A percentile compares a stretch with the other conserved stretches of the same genome.
Conservation (phyloP, 2,329 filamentous ascomycete genomes). For the Triangularia verruculosa region DNA sequence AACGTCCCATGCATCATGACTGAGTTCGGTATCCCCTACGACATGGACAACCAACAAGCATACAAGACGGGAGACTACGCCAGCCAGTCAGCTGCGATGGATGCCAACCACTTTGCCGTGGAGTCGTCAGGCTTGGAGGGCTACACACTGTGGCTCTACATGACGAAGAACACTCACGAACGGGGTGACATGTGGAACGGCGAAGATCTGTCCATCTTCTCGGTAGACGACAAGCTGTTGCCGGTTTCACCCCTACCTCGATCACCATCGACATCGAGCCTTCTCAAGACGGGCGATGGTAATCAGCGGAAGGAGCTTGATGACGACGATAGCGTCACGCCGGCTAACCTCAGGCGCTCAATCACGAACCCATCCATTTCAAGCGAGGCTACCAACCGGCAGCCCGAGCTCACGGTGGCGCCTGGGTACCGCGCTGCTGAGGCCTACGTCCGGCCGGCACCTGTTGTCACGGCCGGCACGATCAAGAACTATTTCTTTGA, state of each 20-base stretch:
- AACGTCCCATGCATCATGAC: slow-evolving; percentile 86
- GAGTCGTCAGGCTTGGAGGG: slow-evolving; percentile 83
- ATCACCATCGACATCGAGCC: slow-evolving; percentile 46
- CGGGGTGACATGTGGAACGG: slow-evolving; percentile 97
- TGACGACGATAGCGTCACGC: slow-evolving; percentile 62
- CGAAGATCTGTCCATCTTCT: slow-evolving; percentile 90
- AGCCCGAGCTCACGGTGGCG: slow-evolving; percentile 58
- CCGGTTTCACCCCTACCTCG: slow-evolving; percentile 51
- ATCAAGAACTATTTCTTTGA: slow-evolving; percentile 77
- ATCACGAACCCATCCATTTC: slow-evolving; percentile 67
- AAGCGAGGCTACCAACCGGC: slow-evolving; percentile 49
- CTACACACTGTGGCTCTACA: slow-evolving; percentile 88
- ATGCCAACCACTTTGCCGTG: slow-evolving; percentile 91
- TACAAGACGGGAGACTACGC: slow-evolving; percentile 95
- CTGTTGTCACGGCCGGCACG: slow-evolving; percentile 70
- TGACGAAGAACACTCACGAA: slow-evolving; percentile 76
- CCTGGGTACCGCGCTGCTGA: slow-evolving; percentile 86
- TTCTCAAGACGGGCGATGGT: slow-evolving; percentile 35
- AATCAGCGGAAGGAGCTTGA: slow-evolving; percentile 40
- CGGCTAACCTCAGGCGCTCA: slow-evolving; percentile 70
- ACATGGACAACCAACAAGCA: slow-evolving; percentile 95
- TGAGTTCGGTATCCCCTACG: slow-evolving; percentile 96
- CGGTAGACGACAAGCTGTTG: slow-evolving; percentile 70
- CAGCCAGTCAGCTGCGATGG: slow-evolving; percentile 86
- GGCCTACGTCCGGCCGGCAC: slow-evolving; percentile 84